phyloP scores from a whole-genome alignment of 2,329 filamentous ascomycete genomes.

The Cladophialophora carrionii region DNA sequence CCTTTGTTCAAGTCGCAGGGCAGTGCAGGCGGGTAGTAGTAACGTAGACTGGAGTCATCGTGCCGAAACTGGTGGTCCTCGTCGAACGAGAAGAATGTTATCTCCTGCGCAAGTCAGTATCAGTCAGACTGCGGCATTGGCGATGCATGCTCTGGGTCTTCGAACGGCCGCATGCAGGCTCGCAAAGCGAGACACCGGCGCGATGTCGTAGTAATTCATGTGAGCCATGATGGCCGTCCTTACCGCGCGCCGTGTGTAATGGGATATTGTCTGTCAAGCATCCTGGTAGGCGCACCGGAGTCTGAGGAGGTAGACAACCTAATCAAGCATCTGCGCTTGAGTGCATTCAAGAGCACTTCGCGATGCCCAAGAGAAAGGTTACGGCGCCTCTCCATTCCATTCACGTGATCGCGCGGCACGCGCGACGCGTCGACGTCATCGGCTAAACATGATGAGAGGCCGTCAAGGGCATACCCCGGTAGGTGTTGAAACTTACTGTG shows the following conservation, averaged over 20 bases:
- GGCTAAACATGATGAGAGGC: neutral
- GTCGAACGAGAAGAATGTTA: slow-evolving; percentile 92
- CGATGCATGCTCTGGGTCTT: slow-evolving; percentile 66
- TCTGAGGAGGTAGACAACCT: neutral
- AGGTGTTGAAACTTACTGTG: neutral
- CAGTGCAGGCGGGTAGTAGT: slow-evolving; percentile 79
- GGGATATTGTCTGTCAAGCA: neutral
- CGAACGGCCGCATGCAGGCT: slow-evolving; percentile 71
- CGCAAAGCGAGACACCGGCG: slow-evolving; percentile 70
- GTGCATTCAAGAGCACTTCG: neutral
- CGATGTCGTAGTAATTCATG: slow-evolving; percentile 61
- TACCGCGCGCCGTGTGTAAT: neutral
- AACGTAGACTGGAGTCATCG: slow-evolving; percentile 78
- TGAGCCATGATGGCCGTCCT: slow-evolving; percentile 27
- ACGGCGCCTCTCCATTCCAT: neutral
- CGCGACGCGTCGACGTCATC: slow-evolving; percentile 1
- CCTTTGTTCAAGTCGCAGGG: slow-evolving; percentile 76
- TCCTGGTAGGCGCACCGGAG: neutral
- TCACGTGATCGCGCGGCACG: neutral
- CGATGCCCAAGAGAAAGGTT: neutral
- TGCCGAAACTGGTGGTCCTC: slow-evolving; percentile 74
- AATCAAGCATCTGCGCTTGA: neutral
- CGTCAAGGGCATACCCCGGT: neutral
- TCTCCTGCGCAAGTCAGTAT: slow-evolving; percentile 64
- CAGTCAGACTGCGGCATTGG: neutral